Conservation (phyloP, 2,329 filamentous ascomycete genomes). For the Neofusicoccum cordaticola region DNA sequence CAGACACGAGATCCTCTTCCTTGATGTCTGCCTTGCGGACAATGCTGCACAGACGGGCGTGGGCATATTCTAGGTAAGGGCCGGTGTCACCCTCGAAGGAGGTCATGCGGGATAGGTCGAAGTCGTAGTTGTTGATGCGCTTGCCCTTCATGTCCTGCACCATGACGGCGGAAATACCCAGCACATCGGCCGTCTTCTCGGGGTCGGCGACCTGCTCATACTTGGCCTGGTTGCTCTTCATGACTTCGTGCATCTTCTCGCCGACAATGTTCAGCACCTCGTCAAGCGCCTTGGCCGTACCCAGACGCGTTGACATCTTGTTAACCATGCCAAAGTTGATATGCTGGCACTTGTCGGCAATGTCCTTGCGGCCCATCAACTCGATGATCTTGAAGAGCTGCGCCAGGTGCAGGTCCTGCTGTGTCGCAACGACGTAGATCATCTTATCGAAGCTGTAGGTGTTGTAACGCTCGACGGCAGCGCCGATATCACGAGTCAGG, state of each 20-base stretch:
- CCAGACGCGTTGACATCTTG: conserved; percentile 64
- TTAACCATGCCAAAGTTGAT: conserved; percentile 67
- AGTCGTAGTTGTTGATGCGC: conserved; percentile 66
- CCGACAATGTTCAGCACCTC: conserved; percentile 59
- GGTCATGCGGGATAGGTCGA: conserved; percentile 79
- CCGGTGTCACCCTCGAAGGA: conserved; percentile 84
- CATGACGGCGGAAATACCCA: conserved; percentile 95
- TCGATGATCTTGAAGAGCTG: conserved; percentile 65
- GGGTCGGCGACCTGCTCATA: conserved; percentile 88
- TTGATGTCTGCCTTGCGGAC: conserved; percentile 53
- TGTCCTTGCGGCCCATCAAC: conserved; percentile 59
- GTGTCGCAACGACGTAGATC: conserved; percentile 64
- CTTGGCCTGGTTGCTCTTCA: conserved; percentile 86
- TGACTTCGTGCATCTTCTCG: conserved; percentile 97
- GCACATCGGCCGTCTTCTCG: conserved; percentile 74
- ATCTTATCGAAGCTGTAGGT: conserved; percentile 64
- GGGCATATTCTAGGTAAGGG: conserved; percentile 80
- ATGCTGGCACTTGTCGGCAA: conserved; percentile 59
- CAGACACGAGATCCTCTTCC: conserved; percentile 56
- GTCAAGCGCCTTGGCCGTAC: conserved; percentile 47
- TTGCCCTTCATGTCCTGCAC: conserved; percentile 98
- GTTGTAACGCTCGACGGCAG: conserved; percentile 61
- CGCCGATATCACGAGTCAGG: conserved; percentile 67
- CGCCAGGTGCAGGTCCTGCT: conserved; percentile 63
- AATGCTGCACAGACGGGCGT: conserved; percentile 65